Evolutionary conservation across 2,329 filamentous ascomycete genomes (phyloP), one percentile per base, ranked within the genome.

Genomic region (Trichoderma breve): DNA sequence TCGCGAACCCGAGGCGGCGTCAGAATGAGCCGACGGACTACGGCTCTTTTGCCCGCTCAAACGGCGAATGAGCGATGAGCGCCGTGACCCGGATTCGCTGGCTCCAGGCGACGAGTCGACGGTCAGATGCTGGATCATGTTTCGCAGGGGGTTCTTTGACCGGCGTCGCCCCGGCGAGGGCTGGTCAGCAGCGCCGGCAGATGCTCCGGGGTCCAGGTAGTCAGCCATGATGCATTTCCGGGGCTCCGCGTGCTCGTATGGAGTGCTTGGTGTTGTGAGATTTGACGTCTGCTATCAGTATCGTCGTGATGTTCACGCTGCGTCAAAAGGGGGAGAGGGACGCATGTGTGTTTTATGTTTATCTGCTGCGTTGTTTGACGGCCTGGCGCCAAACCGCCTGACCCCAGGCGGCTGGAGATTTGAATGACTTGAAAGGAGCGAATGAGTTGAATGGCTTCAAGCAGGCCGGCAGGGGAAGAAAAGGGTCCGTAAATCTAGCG

Each of bases 111-210:
- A 43, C 5, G 70, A 70, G 34, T 81, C 80, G 64, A 81, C 80
- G 36, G 80, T 80, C 62, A 81, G 79, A 71, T 81, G 80, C 73
- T 81, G 79, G 77, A 81, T 81, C 79, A 81, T 81, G 71, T 78
- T 81, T 65, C 76, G 78, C 61, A 81, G 75, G 65, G 79, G 79
- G 72, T 81, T 81, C 75, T 77, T 79, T 63, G 79, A 81, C 28
- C 80, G 76, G 43, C 79, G 78, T 47, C 79, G 78, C 75, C 79
- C 76, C 2, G 78, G 67, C 64, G 73, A 74, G 57, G 77, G 77
- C 53, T 70, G 53, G 55, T 72, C 72, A 55, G 70, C 73, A 73
- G 53, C 74, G 73, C 43, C 51, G 7, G 74, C 76, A 18, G 75
- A 74, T 15, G 74, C 77, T 21, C 75, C 62, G 21, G 74, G 77